Conservation (phyloP, 2,329 filamentous ascomycete species). For the Sporothrix pseudoabietina region DNA sequence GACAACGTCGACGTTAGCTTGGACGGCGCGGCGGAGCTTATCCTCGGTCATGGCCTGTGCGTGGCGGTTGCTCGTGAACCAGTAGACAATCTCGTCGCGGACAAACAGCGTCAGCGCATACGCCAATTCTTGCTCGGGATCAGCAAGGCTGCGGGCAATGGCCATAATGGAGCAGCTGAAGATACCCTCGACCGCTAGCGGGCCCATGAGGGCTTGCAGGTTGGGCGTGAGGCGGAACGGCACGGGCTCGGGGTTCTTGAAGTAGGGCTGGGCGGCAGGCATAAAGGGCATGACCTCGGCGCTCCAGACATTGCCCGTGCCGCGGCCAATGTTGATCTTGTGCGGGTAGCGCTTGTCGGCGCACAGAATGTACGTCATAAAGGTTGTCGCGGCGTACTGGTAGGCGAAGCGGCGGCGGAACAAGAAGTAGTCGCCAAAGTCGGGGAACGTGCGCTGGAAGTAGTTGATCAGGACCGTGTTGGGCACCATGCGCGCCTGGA, state of each 20-base stretch:
- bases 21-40: constrained; percentile 66
- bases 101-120: constrained; percentile 94
- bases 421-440: constrained; percentile 94
- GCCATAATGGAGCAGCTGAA: constrained; percentile 96
- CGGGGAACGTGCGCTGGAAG: constrained; percentile 84
- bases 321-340: constrained; percentile 88
- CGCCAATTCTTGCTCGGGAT: constrained; percentile 87
- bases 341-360: constrained; percentile 95
- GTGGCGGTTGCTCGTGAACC: constrained; percentile 82
- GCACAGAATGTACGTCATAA: constrained; percentile 98
- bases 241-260: constrained; percentile 93
- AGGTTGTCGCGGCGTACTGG: constrained; percentile 90
- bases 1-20: constrained; percentile 80
- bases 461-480: constrained; percentile 81
- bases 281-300: constrained; percentile 91
- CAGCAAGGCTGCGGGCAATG: constrained; percentile 89
- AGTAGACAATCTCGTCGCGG: constrained; percentile 96
- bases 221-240: constrained; percentile 98
- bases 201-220: constrained; percentile 93
- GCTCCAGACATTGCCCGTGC: constrained; percentile 92
- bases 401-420: constrained; percentile 98
- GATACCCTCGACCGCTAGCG: constrained; percentile 92
- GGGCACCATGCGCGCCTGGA: constrained; percentile 91
- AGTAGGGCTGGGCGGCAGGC: constrained; percentile 79
- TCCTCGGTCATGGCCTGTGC: constrained; percentile 59